These are phyloP conservation scores for Moniliella sp. DNA, from an alignment of 1,284 basidiomycete species.

Conservation along the genomic window DNA sequence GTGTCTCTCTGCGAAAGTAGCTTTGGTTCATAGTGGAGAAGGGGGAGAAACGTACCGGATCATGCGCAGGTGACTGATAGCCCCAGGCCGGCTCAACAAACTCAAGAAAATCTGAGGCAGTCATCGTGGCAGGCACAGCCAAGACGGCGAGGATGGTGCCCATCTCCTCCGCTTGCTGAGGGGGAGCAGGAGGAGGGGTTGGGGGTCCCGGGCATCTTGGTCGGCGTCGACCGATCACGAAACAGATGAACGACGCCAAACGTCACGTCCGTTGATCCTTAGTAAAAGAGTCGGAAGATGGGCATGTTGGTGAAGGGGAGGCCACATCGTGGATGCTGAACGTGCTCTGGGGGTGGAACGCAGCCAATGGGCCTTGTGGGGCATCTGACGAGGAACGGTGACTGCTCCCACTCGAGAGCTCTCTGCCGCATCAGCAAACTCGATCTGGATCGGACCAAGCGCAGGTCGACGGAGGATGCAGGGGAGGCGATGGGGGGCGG, in stretches of 20 bases:
- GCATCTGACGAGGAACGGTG: neutral
- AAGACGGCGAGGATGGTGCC: conserved; percentile 60
- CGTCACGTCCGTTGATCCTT: conserved; percentile 19
- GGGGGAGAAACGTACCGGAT: conserved; percentile 47
- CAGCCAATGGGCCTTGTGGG: neutral
- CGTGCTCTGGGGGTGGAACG: neutral
- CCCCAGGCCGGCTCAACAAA: conserved; percentile 72
- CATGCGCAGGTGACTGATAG: conserved; percentile 67
- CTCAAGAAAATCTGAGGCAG: conserved; percentile 59
- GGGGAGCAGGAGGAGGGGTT: conserved; percentile 9
- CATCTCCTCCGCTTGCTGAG: conserved; percentile 30
- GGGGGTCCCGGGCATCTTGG: conserved; percentile 11
- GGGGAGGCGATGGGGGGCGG: too few species aligned
- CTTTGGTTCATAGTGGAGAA: conserved; percentile 1
- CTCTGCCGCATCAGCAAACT: conserved; percentile 10
- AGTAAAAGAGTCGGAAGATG: conserved; percentile 6
- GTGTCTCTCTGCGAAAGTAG: conserved; percentile 43
- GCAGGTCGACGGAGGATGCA: conserved; percentile 13
- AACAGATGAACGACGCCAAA: conserved; percentile 32
- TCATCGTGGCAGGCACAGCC: conserved; percentile 80
- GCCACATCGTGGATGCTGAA: conserved; percentile 1
- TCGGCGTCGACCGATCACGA: conserved; percentile 11
- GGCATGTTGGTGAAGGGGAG: neutral
- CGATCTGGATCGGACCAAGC: conserved; percentile 14
- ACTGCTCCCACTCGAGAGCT: conserved; percentile 2